These are phyloP conservation scores for Rhododendron simsii DNA, from an alignment of 148 eudicot species.

Conservation along the genomic window DNA sequence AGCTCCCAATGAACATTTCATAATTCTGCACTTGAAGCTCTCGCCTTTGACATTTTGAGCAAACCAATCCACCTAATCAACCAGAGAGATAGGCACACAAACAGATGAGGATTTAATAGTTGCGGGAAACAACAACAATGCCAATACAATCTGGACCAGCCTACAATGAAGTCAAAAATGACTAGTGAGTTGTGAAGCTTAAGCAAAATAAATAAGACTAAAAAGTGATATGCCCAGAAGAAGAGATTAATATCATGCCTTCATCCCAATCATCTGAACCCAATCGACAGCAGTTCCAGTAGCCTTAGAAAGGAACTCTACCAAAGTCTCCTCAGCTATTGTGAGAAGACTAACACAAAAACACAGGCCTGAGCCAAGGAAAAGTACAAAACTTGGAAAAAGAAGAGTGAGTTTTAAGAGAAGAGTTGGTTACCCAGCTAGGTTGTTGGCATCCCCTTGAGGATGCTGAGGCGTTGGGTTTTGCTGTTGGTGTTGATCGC, in stretches of 20 bases:
- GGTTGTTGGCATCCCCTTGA: slow-evolving; percentile 35
- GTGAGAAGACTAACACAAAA: too few relatives aligned
- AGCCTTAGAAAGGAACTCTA: too few relatives aligned
- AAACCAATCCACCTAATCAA: too few relatives aligned
- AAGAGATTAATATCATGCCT: slow-evolving; percentile 20
- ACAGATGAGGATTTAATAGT: slow-evolving; percentile 9
- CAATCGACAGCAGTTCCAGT: too few relatives aligned
- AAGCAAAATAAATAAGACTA: not conserved
- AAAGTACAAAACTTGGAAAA: not conserved
- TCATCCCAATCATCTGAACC: not conserved
- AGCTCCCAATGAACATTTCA: too few relatives aligned
- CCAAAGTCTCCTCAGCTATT: too few relatives aligned
- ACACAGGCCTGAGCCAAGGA: too few relatives aligned
- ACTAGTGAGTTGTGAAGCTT: not conserved
- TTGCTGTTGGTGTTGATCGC: slow-evolving; percentile 50
- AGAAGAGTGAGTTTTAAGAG: not conserved
- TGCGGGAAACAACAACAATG: slow-evolving; percentile 57
- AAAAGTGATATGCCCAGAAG: not conserved
- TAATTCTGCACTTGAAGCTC: too few relatives aligned
- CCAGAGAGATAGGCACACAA: too few relatives aligned
- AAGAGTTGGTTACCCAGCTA: slow-evolving; percentile 38
- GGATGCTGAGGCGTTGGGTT: slow-evolving; percentile 52
- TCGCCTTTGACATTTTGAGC: too few relatives aligned
- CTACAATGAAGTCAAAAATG: slow-evolving; percentile 14
- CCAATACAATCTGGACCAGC: slow-evolving; percentile 73